Evolutionary conservation across 176 grass and related monocot genomes (phyloP), one percentile per base, ranked within the genome.

Genomic region (Rhynchospora breviuscula): DNA sequence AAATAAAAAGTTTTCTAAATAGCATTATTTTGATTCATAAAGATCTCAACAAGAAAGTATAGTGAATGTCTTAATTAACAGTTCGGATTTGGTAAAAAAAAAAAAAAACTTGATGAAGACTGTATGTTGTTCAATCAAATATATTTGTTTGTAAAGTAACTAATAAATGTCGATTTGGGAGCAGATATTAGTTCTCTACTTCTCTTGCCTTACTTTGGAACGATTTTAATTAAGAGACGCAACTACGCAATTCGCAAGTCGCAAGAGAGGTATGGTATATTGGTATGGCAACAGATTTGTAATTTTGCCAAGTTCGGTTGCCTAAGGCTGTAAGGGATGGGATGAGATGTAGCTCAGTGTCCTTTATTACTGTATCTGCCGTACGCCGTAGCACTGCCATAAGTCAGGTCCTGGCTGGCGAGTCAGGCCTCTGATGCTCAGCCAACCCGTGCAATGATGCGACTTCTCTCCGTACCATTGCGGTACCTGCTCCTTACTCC

Each of bases 361-460:
- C 15, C 29, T 69, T 22, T 49, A 79, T 79, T 59, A 59, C 48
- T 61, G 56, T 44, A 61, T 2, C 35, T 62, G 18, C 7, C 57
- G 29, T 62, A 35, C 46, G 18, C 7, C 57, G 29, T 62, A 35
- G 15, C 18, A 59, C 78, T 43, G 60, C 44, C 59, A 49, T 49
- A 15, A 25, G 3, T 49, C 35, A 48, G 21, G 59, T 33, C 35
- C 22, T 80, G 56, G 56, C 18, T 80, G 26, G 57, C 18, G 18
- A 49, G 40, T 35, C 35, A 8, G 7, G 12, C 18, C 8, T 19
- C 25, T 63, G 60, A 49, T 10, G 5, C 60, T 67, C 10, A 82
- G 13, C 29, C 61, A 65, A 82, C 44, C 79, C 80, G 61, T 82
- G 80, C 80, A 82, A 82, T 82, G 80, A 67, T 82, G 60, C 40